Evolutionary conservation across 2,329 filamentous ascomycete species (phyloP), one percentile per base, ranked within the genome.

Genomic region (Exophiala sideris): DNA sequence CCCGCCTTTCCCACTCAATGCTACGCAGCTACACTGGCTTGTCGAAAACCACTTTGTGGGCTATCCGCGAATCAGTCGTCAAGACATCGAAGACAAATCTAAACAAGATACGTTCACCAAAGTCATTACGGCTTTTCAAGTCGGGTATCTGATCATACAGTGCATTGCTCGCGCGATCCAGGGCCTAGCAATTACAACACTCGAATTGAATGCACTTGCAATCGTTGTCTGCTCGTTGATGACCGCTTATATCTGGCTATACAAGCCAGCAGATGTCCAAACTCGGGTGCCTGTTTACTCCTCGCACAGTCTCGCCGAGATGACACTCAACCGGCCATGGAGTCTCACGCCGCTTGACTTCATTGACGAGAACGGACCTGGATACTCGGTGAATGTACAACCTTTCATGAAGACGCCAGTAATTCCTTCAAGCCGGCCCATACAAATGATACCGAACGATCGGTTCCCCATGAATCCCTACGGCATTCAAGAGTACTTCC

Each of bases 1-100:
- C 14, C 33, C 53, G 1, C 41, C 61, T 0, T 72, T 76, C 48
- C 71, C 73, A 2, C 59, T 76, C 6, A 65, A 73, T 35, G 66
- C 68, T 1, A 67, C 70, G 44, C 65, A 70, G 38, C 45, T 69
- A 7, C 57, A 63, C 32, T 66, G 63, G 45, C 58, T 69, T 5
- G 59, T 69, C 12, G 54, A 54, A 14, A 45, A 61, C 18, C 47
- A 54, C 16, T 63, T 67, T 33, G 16, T 67, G 6, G 48, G 41
- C 1, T 59, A 52, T 45, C 60, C 62, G 0, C 34, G 52, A 2
- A 44, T 67, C 18, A 32, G 49, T 12, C 33, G 36, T 42, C 36
- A 46, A 46, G 52, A 56, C 9, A 63, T 66, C 11, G 44, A 36
- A 24, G 65, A 65, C 49, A 65, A 62, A 34, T 59, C 52, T 48